Conservation (phyloP, 1,284 basidiomycete species). For the Ceratobasidium papillatum region DNA sequence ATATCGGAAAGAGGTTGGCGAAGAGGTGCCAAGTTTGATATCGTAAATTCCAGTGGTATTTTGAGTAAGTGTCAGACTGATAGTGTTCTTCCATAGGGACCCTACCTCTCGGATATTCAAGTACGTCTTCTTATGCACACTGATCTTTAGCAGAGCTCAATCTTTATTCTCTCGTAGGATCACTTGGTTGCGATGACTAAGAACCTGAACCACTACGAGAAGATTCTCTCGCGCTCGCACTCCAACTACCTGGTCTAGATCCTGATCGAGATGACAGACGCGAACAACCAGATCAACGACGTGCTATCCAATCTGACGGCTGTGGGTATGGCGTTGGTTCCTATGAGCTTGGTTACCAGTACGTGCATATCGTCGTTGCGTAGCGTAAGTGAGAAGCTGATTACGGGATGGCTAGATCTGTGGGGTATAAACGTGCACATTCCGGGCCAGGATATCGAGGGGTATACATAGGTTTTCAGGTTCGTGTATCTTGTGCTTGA, state of each 20-base stretch:
- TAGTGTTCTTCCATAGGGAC: slow-evolving; percentile 74
- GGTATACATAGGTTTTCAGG: slow-evolving; percentile 49
- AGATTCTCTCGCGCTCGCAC: slow-evolving; percentile 97
- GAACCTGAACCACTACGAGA: slow-evolving; percentile 98
- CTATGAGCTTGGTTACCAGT: slow-evolving; percentile 96
- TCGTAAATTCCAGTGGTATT: slow-evolving; percentile 65
- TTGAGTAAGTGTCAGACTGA: slow-evolving; percentile 25
- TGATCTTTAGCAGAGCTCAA: neutral
- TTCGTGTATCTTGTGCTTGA: no score
- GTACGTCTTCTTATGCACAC: slow-evolving; percentile 49
- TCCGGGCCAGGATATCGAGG: slow-evolving; percentile 77
- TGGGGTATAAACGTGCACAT: slow-evolving; percentile 96
- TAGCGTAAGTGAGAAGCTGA: no score
- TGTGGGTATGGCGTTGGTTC: slow-evolving; percentile 95
- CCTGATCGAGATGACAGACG: slow-evolving; percentile 99
- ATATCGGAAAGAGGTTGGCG: slow-evolving; percentile 98
- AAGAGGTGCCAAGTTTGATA: slow-evolving; percentile 97
- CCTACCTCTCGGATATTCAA: slow-evolving; percentile 94
- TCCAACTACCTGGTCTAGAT: slow-evolving; percentile 99
- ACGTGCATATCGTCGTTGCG: slow-evolving; percentile 50
- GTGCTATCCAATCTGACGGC: slow-evolving; percentile 98
- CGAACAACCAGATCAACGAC: slow-evolving; percentile 99
- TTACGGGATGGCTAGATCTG: slow-evolving; percentile 61
- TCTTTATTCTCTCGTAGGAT: slow-evolving; percentile 63
- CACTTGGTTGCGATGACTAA: slow-evolving; percentile 99